phyloP scores from a whole-genome alignment of 768 basidiomycete species.

The Pholiota conissans region DNA sequence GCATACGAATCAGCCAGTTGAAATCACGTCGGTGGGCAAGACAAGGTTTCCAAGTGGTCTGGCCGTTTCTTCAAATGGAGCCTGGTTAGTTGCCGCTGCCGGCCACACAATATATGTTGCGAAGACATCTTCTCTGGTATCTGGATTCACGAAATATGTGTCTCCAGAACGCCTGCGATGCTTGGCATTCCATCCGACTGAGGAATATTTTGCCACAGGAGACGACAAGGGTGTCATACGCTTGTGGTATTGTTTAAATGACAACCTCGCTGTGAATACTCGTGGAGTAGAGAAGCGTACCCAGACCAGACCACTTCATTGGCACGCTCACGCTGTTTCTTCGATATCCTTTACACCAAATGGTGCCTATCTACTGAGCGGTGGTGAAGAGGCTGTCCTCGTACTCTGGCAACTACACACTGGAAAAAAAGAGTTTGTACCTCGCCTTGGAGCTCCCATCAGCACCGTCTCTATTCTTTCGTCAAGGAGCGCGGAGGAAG shows the following conservation, averaged over 20 bases:
- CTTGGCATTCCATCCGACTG: constrained; percentile 82
- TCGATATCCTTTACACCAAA: constrained; percentile 86
- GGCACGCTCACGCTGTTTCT: constrained; percentile 95
- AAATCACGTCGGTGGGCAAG: constrained; percentile 64
- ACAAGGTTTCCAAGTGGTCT: constrained; percentile 63
- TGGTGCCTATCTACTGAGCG: constrained; percentile 90
- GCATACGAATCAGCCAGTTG: constrained; percentile 47
- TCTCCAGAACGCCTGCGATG: constrained; percentile 81
- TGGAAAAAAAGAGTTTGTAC: constrained; percentile 88
- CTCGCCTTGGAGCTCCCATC: constrained; percentile 88
- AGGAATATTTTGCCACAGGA: constrained; percentile 96
- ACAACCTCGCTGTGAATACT: constrained; percentile 48
- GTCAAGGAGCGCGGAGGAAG: constrained; percentile 62
- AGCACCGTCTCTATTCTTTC: constrained; percentile 63
- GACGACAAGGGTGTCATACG: constrained; percentile 83
- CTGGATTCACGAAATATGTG: constrained; percentile 81
- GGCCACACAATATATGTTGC: constrained; percentile 81
- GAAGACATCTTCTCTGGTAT: constrained; percentile 49
- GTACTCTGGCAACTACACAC: constrained; percentile 95
- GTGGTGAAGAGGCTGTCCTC: constrained; percentile 94
- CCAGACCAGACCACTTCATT: constrained; percentile 86
- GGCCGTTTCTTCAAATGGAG: constrained; percentile 72
- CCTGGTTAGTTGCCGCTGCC: constrained; percentile 74
- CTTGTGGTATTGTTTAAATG: constrained; percentile 90
- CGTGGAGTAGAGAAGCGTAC: constrained; percentile 75